Conservation (phyloP, 345 rosid genomes). For the Gossypium raimondii region DNA sequence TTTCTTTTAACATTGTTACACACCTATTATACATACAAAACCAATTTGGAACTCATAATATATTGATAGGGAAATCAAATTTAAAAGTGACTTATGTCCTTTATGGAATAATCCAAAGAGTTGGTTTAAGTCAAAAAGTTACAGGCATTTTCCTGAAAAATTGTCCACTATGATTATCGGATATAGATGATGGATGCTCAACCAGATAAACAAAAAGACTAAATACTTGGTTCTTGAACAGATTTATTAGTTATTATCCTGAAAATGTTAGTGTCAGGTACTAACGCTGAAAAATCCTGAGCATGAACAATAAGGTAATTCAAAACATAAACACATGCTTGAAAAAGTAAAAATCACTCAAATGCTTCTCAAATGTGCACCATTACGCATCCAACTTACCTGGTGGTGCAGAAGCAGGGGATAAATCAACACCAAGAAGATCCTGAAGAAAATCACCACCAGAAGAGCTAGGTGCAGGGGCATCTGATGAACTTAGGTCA, state of each 20-base stretch:
- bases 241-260: neutral
- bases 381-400: slow-evolving; percentile 43
- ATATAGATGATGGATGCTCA: neutral
- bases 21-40: neutral
- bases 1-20: neutral
- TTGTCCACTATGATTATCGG: slow-evolving; percentile 5
- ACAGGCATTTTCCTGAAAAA: slow-evolving; percentile 1
- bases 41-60: neutral
- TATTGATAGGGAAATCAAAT: neutral
- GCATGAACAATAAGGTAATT: neutral
- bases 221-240: neutral
- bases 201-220: neutral
- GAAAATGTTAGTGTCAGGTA: neutral
- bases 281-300: slow-evolving; percentile 6
- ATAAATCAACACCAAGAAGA: slow-evolving; percentile 81
- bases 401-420: slow-evolving; percentile 47
- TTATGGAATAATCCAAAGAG: neutral
- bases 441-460: slow-evolving; percentile 87
- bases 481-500: slow-evolving; percentile 78
- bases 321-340: neutral
- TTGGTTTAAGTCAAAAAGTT: neutral
- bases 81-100: neutral
- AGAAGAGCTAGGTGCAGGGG: slow-evolving; percentile 68
- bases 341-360: neutral
- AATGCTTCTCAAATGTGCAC: slow-evolving; percentile 2